Conservation (phyloP, 225 moss, liverwort and hornwort genomes). For the Bryum argenteum region DNA sequence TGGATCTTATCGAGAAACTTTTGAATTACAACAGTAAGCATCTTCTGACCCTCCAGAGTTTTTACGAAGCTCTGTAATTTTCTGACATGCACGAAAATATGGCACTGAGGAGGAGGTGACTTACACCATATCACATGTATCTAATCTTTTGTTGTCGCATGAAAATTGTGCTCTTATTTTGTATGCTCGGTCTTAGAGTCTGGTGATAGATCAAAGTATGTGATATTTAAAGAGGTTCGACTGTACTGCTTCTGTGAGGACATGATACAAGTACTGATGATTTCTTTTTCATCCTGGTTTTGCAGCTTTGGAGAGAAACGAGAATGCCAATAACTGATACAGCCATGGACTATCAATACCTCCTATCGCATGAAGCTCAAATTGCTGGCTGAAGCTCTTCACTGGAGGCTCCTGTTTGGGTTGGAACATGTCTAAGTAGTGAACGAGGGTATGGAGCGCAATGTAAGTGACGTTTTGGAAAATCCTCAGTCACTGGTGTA, state of each 20-base stretch:
- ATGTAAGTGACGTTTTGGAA: no score
- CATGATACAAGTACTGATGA: conserved; percentile 4
- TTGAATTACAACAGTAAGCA: conserved; percentile 84
- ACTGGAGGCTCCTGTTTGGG: no score
- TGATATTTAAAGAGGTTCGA: not conserved
- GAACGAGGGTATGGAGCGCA: no score
- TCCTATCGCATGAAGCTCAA: no score
- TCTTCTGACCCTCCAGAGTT: conserved; percentile 1
- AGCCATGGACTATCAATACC: no score
- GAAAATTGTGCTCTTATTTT: not conserved
- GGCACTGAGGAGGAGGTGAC: no score
- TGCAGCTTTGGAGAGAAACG: conserved; percentile 57
- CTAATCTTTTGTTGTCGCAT: no score
- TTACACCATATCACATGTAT: no score
- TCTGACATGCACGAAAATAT: no score
- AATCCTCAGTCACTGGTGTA: no score
- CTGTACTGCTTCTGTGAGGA: not conserved
- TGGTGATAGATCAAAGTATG: not conserved
- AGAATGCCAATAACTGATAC: conserved; percentile 37
- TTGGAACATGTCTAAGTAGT: no score
- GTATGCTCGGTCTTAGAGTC: not conserved
- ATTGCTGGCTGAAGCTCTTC: no score
- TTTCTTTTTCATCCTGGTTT: conserved; percentile 3
- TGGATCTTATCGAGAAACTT: conserved; percentile 95
- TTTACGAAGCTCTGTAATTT: not conserved